A percentile compares a stretch with the other conserved stretches of the same genome.
Evolutionary conservation across 768 basidiomycete genomes (phyloP).

Genomic region (Jaapia argillacea): DNA sequence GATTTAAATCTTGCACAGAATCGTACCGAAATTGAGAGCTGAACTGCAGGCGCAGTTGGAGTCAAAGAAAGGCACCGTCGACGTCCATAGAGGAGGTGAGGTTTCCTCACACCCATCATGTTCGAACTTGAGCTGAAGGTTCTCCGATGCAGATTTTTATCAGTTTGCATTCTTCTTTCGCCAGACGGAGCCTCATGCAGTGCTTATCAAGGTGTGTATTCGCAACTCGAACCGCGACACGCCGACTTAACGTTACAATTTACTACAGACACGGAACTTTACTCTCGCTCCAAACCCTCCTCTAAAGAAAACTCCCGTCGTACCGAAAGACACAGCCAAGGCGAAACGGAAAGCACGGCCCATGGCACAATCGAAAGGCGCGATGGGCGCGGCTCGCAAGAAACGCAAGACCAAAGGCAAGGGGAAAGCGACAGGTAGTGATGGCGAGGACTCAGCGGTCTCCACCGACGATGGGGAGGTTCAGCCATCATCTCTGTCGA

Average conservation of each 20-base stretch:
- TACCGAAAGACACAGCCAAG: conserved; percentile 9
- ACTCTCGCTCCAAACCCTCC: conserved; percentile 17
- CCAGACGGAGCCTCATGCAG: conserved; percentile 70
- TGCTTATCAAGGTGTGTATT: conserved; percentile 74
- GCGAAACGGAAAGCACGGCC: conserved; percentile 17
- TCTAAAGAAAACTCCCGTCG: conserved; percentile 11
- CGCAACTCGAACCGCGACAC: too few species aligned
- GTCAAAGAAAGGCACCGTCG: conserved; percentile 63
- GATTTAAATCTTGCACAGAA: too few species aligned
- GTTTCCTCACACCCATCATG: not conserved
- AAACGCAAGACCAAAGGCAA: conserved; percentile 32
- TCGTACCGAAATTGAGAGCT: conserved; percentile 53
- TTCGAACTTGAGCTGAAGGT: not conserved
- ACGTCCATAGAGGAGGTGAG: conserved; percentile 79
- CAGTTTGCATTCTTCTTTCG: conserved; percentile 90
- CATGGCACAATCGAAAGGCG: not conserved
- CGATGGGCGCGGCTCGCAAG: conserved; percentile 13
- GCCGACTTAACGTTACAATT: too few species aligned
- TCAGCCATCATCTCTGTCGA: not conserved
- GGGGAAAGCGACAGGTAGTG: conserved; percentile 12
- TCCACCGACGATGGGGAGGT: conserved; percentile 28
- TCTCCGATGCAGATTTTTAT: conserved; percentile 52
- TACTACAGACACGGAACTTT: conserved; percentile 31
- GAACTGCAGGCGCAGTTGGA: conserved; percentile 31
- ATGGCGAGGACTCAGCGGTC: conserved; percentile 22